Conservation (phyloP, 2,329 filamentous ascomycete genomes). For the Venturia oleaginea region DNA sequence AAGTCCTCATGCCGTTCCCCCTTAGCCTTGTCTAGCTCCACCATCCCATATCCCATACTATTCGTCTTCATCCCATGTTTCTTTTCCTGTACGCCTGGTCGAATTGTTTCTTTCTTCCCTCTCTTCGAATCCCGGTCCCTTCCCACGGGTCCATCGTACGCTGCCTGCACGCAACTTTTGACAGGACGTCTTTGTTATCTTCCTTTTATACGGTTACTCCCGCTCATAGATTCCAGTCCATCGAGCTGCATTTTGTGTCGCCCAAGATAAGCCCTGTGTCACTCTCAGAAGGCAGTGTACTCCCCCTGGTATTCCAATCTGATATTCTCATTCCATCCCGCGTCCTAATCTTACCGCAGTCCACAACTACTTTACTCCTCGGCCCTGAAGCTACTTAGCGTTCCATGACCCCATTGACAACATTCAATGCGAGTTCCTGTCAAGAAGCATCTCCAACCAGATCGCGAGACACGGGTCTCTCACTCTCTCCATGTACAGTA, state of each 20-base stretch:
- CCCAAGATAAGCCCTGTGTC: conserved; percentile 2
- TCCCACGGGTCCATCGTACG: background rate
- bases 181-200: background rate
- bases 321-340: background rate
- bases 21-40: background rate
- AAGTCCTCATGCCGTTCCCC: background rate
- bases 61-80: background rate
- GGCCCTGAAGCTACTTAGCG: background rate
- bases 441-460: background rate
- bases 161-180: background rate
- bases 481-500: conserved; percentile 8
- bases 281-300: background rate
- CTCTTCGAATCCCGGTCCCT: background rate
- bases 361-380: background rate
- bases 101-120: background rate
- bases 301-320: background rate
- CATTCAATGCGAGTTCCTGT: background rate
- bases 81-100: background rate
- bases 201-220: background rate
- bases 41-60: background rate
- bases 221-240: background rate
- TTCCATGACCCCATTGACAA: background rate
- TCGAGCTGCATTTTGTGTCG: background rate
- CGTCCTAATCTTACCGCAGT: background rate
- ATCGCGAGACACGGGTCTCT: conserved; percentile 4